A percentile compares a stretch with the other conserved stretches of the same genome.
Evolutionary conservation across 306 rosid species (phyloP).

Genomic region (Corylus americana): DNA sequence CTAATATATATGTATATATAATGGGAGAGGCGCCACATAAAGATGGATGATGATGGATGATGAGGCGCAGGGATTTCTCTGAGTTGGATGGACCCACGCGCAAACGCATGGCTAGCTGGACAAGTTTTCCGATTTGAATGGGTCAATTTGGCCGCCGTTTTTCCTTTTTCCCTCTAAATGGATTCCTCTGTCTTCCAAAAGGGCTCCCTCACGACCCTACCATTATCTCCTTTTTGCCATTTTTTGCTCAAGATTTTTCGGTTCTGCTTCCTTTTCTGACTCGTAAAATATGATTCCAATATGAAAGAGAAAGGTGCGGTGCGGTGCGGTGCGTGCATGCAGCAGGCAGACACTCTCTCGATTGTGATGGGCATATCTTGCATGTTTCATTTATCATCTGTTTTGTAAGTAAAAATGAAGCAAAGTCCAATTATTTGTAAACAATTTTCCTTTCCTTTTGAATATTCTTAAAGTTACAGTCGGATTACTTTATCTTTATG

Average conservation of each 20-base stretch:
- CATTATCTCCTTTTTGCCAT: slow-evolving; percentile 42
- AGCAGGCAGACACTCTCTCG: neutral
- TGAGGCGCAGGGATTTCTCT: neutral
- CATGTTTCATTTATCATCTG: neutral
- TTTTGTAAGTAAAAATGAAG: too few species aligned
- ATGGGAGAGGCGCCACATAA: neutral
- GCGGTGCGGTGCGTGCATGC: slow-evolving; percentile 11
- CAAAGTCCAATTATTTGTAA: too few species aligned
- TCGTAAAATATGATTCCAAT: neutral
- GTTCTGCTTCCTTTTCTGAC: slow-evolving; percentile 44
- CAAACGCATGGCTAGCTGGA: slow-evolving; percentile 31
- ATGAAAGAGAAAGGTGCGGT: neutral
- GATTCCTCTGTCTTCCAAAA: slow-evolving; percentile 29
- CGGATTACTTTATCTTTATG: too few species aligned
- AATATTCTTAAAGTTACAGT: too few species aligned
- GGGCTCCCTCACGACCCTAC: slow-evolving; percentile 51
- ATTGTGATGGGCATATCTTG: neutral
- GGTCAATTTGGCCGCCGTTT: slow-evolving; percentile 38
- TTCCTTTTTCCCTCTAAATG: slow-evolving; percentile 25
- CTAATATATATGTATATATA: too few species aligned
- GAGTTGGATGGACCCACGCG: slow-evolving; percentile 46
- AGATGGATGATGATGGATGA: neutral
- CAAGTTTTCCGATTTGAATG: slow-evolving; percentile 23
- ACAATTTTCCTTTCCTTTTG: too few species aligned
- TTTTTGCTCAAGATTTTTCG: neutral